Percentiles rank a stretch among this genome's conserved stretches.
phyloP scores from a whole-genome alignment of 1,139 yeast genomes.

The Yamadazyma sp. region DNA sequence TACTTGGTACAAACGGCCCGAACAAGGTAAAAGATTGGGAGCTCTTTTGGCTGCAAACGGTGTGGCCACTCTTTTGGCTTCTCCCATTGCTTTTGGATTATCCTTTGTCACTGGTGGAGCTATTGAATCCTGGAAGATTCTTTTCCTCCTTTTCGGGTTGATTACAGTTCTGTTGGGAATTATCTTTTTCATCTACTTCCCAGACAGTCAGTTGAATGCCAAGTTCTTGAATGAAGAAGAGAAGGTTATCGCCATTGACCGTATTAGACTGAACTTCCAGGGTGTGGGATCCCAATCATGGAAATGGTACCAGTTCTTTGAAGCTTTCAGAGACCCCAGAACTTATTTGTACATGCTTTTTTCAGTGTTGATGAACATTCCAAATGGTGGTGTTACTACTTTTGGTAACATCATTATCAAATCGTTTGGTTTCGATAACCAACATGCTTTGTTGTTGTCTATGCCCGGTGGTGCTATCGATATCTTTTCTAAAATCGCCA shows the following conservation, averaged over 20 bases:
- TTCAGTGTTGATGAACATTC: constrained; percentile 26
- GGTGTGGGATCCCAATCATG: constrained; percentile 58
- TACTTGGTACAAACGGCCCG: constrained; percentile 18
- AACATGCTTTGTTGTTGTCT: constrained; percentile 27
- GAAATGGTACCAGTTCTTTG: constrained; percentile 53
- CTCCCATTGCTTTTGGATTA: constrained; percentile 22
- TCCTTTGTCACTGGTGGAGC: constrained; percentile 12
- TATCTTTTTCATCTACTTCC: constrained; percentile 24
- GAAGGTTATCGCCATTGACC: constrained; percentile 34
- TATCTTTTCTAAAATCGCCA: constrained; percentile 36
- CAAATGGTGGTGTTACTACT: constrained; percentile 37
- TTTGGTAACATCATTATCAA: constrained; percentile 46
- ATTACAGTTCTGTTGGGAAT: constrained; percentile 28
- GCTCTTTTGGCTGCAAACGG: constrained; percentile 16
- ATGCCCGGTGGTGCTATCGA: constrained; percentile 40
- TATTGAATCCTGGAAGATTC: constrained; percentile 34
- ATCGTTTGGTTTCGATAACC: constrained; percentile 35
- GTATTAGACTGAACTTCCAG: constrained; percentile 42
- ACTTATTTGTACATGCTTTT: constrained; percentile 40
- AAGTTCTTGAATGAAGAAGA: constrained; percentile 48
- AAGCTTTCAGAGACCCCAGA: constrained; percentile 48
- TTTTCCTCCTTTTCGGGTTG: constrained; percentile 30
- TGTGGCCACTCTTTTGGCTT: constrained; percentile 23
- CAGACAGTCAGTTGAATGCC: constrained; percentile 30
- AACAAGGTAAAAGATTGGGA: constrained; percentile 1